Evolutionary conservation across 2,329 filamentous ascomycete genomes (phyloP).

Genomic region (Kalmusia sp.): DNA sequence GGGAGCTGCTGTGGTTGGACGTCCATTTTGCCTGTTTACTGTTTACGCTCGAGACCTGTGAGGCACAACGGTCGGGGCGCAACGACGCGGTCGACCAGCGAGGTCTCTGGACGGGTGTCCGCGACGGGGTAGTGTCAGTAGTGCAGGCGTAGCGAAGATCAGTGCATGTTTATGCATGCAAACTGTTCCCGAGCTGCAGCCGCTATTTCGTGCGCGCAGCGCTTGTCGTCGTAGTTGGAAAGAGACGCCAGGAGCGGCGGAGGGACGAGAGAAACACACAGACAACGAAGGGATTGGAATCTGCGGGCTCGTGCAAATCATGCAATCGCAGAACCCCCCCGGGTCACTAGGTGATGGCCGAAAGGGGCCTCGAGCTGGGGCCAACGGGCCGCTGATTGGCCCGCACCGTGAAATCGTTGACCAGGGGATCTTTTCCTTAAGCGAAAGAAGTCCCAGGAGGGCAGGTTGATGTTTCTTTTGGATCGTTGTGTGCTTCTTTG

Average conservation of each 20-base stretch:
- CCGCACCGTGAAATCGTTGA: background rate
- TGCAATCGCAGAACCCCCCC: background rate
- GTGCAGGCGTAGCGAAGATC: conserved; percentile 11
- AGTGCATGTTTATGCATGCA: conserved; percentile 14
- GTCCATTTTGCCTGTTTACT: conserved; percentile 30
- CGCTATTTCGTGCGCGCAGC: conserved; percentile 1
- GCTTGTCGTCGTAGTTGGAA: background rate
- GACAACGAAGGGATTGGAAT: conserved; percentile 3
- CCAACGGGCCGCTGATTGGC: background rate
- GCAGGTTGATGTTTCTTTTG: background rate
- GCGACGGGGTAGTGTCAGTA: background rate
- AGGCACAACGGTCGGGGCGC: background rate
- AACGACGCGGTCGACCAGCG: conserved; percentile 4
- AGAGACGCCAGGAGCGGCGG: background rate
- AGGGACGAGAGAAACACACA: background rate
- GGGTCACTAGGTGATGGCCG: background rate
- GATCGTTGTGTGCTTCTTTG: background rate
- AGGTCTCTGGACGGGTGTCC: background rate
- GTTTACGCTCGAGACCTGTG: background rate
- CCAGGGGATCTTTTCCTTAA: background rate
- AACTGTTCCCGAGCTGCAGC: background rate
- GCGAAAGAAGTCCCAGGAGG: background rate
- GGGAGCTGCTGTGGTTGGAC: conserved; percentile 25
- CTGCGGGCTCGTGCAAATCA: conserved; percentile 10
- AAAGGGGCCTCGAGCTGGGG: conserved; percentile 4